Evolutionary conservation across 164 flowering plant genomes (phyloP), one percentile per base, ranked within the genome.

Genomic region (Liriodendron chinense): DNA sequence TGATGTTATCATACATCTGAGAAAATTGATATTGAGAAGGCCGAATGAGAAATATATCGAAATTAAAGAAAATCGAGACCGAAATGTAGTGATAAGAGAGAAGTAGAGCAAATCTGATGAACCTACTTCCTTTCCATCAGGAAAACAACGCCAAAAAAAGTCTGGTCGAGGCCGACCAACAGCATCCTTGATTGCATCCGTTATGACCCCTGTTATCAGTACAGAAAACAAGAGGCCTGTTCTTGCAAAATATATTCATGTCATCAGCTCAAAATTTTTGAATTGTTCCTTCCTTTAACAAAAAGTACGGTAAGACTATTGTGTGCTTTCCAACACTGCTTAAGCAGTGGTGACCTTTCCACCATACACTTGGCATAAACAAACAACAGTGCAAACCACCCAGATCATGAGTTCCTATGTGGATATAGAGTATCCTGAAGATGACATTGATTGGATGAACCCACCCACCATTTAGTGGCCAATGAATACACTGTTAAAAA

Each of bases 101-200:
- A 14, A 56, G n/a, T 22, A 25, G 16, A 24, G 7, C 28, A 74
- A 14, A 70, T 61, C 25, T 9, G 47, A 62, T 48, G 64, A 76
- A 16, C 86, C 68, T 87, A 91, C 96, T 63, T 83, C 90, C 72
- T 82, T 87, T 69, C 96, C 96, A 82, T 91, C 94, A 25, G 96
- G 96, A 80, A 91, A 91, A 74, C 96, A 91, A 62, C 96, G 92
- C 96, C 96, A 91, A 75, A 90, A 91, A 79, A 91, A 91, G 80
- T 91, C 90, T 9, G 96, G 96, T 50, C 96, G 85, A 68, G 96
- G 96, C 20, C 96, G 84, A 69, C 96, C 96, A 74, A 89, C 96
- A 43, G 89, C 94, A 82, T 84, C 73, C 82, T 90, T 91, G 64
- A 90, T 89, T 47, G 92, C 81, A 81, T 87, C 89, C 8, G 92